Percentiles rank a stretch among this genome's conserved stretches.
Evolutionary conservation across 73 alveolate species (phyloP).

Genomic region (Effrenium voratum): DNA sequence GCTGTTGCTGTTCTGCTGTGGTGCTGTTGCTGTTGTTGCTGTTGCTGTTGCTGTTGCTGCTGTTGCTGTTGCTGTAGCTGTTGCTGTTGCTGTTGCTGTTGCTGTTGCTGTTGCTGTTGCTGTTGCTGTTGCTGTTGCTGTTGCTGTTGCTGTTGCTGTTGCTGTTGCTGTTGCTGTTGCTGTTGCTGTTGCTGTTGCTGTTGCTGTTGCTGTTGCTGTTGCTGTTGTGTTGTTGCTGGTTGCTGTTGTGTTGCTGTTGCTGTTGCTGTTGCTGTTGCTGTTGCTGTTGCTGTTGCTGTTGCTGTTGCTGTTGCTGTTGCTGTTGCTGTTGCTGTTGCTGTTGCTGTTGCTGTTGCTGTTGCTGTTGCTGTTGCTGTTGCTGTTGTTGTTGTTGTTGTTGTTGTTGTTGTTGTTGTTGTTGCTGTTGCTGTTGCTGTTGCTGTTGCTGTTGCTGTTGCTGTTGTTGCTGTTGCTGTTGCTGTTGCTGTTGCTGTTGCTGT

Average conservation of each 20-base stretch:
- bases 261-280: conserved; percentile 48
- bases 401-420: conserved; percentile 42
- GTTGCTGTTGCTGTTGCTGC: no score
- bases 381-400: conserved; percentile 44
- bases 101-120: conserved; percentile 39
- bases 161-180: conserved; percentile 50
- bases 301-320: no score
- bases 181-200: conserved; percentile 48
- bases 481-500: conserved; percentile 49
- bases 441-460: conserved; percentile 30
- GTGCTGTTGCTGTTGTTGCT: conserved; percentile 22
- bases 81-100: no score
- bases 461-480: conserved; percentile 46
- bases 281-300: conserved; percentile 40
- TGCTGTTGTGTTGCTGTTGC: conserved; percentile 48
- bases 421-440: conserved; percentile 31
- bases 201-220: conserved; percentile 46
- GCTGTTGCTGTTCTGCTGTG: conserved; percentile 7
- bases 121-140: conserved; percentile 48
- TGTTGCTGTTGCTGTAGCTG: no score
- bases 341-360: no score
- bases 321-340: no score
- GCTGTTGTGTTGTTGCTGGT: no score
- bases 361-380: conserved; percentile 39
- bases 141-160: conserved; percentile 46